phyloP scores from a whole-genome alignment of 1,139 yeast species.

The Candida smagusa region DNA sequence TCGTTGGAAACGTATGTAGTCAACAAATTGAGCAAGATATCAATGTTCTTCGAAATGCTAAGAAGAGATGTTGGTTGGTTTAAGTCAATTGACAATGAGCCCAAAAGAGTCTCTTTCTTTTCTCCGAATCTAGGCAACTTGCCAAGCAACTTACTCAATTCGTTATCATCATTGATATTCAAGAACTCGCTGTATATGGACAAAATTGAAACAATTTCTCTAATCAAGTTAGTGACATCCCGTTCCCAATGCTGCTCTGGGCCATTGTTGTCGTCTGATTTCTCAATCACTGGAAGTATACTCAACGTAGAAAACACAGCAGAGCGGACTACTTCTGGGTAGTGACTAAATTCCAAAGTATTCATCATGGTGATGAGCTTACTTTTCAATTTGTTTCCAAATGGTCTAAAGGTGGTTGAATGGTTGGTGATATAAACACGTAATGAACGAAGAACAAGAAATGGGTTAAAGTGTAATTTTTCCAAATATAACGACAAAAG shows the following conservation, averaged over 20 bases:
- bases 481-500: conserved; percentile 57
- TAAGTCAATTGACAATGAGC: conserved; percentile 54
- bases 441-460: conserved; percentile 46
- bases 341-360: conserved; percentile 22
- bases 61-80: conserved; percentile 50
- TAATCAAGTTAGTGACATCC: conserved; percentile 31
- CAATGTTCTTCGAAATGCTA: conserved; percentile 48
- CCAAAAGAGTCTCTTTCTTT: conserved; percentile 31
- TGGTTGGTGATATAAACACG: conserved; percentile 51
- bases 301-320: conserved; percentile 54
- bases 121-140: conserved; percentile 25
- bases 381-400: conserved; percentile 56
- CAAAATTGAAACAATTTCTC: conserved; percentile 52
- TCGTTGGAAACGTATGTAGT: conserved; percentile 42
- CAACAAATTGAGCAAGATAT: conserved; percentile 43
- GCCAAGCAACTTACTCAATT: conserved; percentile 30
- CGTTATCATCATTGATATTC: conserved; percentile 54
- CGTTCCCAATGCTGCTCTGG: conserved; percentile 48
- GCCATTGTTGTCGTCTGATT: conserved; percentile 32
- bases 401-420: conserved; percentile 81
- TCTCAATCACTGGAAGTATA: conserved; percentile 52
- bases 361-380: conserved; percentile 39
- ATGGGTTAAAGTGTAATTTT: conserved; percentile 37
- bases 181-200: conserved; percentile 55
- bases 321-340: conserved; percentile 36